Evolutionary conservation across 2,329 filamentous ascomycete species (phyloP).

Genomic region (Nectriaceae sp.): DNA sequence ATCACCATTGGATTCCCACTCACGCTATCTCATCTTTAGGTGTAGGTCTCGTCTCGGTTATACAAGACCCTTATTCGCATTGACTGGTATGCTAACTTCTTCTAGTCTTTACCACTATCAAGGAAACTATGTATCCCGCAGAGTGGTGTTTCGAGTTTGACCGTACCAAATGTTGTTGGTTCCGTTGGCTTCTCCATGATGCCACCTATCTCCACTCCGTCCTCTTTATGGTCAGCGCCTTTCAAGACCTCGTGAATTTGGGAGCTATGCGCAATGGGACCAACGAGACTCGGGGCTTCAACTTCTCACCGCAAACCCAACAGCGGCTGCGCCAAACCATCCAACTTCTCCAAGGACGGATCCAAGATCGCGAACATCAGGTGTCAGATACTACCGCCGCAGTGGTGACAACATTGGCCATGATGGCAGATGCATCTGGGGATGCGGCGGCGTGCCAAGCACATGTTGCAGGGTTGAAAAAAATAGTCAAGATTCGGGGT

Average conservation of each 20-base stretch:
- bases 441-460: constrained; percentile 19
- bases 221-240: constrained; percentile 26
- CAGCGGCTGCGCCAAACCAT: constrained; percentile 19
- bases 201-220: constrained; percentile 25
- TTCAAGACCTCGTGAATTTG: constrained; percentile 17
- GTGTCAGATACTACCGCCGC: constrained; percentile 21
- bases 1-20: constrained; percentile 15
- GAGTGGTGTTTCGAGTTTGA: constrained; percentile 31
- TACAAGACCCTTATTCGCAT: neutral
- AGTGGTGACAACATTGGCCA: constrained; percentile 21
- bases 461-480: constrained; percentile 22
- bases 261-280: neutral
- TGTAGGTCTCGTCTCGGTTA: constrained; percentile 8
- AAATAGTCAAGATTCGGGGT: constrained; percentile 29
- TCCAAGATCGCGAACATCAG: constrained; percentile 15
- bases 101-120: constrained; percentile 29
- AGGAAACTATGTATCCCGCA: constrained; percentile 30
- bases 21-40: constrained; percentile 16
- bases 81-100: too few relatives aligned
- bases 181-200: constrained; percentile 31
- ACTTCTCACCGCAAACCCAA: constrained; percentile 16
- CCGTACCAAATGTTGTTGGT: constrained; percentile 24
- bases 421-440: constrained; percentile 23
- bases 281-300: neutral
- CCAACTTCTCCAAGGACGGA: constrained; percentile 14